These are phyloP conservation scores for Kentomonas sorsogonicus DNA, from an alignment of 208 protist species.

Conservation along the genomic window DNA sequence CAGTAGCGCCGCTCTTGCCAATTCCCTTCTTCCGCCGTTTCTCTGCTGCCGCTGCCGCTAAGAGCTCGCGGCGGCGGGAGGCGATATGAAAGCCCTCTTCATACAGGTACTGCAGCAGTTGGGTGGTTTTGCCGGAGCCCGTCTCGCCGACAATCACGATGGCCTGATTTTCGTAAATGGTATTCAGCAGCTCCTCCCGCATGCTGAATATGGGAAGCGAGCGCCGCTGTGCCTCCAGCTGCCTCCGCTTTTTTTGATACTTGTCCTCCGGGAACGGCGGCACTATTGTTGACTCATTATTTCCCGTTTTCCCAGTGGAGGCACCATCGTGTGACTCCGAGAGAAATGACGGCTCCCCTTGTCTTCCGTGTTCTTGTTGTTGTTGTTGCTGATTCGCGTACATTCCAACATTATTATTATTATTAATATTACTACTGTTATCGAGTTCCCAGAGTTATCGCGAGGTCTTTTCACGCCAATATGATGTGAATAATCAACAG, in stretches of 20 bases:
- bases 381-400: no score
- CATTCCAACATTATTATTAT: no score
- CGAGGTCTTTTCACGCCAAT: no score
- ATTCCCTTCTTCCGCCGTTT: neutral
- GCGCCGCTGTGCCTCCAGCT: slow-evolving; percentile 55
- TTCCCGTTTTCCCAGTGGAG: no score
- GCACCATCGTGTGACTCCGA: no score
- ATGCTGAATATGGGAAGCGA: slow-evolving; percentile 94
- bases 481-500: no score
- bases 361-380: no score
- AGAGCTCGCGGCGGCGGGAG: neutral
- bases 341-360: no score
- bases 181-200: slow-evolving; percentile 82
- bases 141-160: slow-evolving; percentile 94
- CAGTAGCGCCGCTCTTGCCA: neutral
- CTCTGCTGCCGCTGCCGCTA: neutral
- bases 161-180: slow-evolving; percentile 64
- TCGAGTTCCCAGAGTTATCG: no score
- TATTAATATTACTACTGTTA: no score
- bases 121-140: slow-evolving; percentile 91
- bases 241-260: slow-evolving; percentile 11
- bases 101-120: slow-evolving; percentile 89
- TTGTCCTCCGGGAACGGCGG: neutral
- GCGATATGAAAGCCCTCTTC: slow-evolving; percentile 70
- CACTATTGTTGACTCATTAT: neutral